Percentiles rank a stretch among this genome's conserved stretches.
Conservation (phyloP, 768 basidiomycete species). For the Mycena crocata region DNA sequence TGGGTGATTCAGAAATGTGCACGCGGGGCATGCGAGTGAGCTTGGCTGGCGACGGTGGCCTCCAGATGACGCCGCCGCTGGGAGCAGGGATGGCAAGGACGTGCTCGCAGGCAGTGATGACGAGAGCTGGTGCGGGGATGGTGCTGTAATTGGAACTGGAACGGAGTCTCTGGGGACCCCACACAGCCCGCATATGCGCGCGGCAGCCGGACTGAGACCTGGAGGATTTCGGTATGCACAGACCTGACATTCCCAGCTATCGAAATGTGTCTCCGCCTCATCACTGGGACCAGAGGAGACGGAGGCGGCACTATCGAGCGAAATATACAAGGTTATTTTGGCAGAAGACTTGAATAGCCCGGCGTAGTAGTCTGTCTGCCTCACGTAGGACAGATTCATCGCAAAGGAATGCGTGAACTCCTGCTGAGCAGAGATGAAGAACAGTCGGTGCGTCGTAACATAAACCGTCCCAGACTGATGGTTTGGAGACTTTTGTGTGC, state of each 20-base stretch:
- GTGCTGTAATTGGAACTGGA: slow-evolving; percentile 42
- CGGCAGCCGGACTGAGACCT: slow-evolving; percentile 74
- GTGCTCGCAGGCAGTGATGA: slow-evolving; percentile 48
- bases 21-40: slow-evolving; percentile 79
- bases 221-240: slow-evolving; percentile 88
- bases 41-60: slow-evolving; percentile 44
- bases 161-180: slow-evolving; percentile 73
- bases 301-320: slow-evolving; percentile 41
- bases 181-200: slow-evolving; percentile 82
- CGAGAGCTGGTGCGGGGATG: slow-evolving; percentile 44
- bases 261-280: slow-evolving; percentile 49
- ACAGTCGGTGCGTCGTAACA: slow-evolving; percentile 85
- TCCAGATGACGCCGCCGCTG: slow-evolving; percentile 51
- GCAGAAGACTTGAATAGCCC: slow-evolving; percentile 91
- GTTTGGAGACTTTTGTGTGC: slow-evolving; percentile 82
- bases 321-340: slow-evolving; percentile 85
- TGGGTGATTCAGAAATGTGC: slow-evolving; percentile 93
- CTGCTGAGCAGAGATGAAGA: slow-evolving; percentile 75
- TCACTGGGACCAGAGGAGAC: slow-evolving; percentile 37
- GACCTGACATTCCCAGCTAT: slow-evolving; percentile 89
- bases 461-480: slow-evolving; percentile 82
- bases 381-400: slow-evolving; percentile 71
- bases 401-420: slow-evolving; percentile 70
- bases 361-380: slow-evolving; percentile 87
- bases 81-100: slow-evolving; percentile 49